phyloP scores from a whole-genome alignment of 495 filamentous ascomycete genomes.

The Collariella sp. region DNA sequence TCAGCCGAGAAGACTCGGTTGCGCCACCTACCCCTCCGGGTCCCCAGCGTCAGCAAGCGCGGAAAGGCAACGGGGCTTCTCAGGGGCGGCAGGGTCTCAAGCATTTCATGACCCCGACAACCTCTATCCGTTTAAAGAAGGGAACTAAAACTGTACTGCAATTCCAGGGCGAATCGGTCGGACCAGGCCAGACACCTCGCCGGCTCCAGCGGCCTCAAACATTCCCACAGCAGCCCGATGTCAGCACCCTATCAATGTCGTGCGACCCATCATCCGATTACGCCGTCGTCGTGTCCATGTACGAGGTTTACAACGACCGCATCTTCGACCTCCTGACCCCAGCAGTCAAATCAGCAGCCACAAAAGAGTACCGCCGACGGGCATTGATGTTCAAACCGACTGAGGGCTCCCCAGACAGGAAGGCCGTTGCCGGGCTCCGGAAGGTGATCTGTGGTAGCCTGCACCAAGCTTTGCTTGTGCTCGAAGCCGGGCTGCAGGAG shows the following conservation, averaged over 20 bases:
- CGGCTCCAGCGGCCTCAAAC: constrained; percentile 53
- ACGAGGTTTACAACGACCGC: constrained; percentile 97
- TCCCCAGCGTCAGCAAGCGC: neutral
- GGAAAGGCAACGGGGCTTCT: neutral
- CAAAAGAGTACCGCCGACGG: constrained; percentile 62
- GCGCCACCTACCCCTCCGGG: constrained; percentile 12
- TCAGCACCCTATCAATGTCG: constrained; percentile 58
- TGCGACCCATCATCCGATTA: constrained; percentile 72
- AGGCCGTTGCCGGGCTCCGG: constrained; percentile 82
- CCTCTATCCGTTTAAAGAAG: constrained; percentile 30
- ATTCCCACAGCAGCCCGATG: constrained; percentile 64
- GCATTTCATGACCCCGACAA: constrained; percentile 38
- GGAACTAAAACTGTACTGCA: constrained; percentile 29
- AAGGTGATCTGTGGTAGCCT: constrained; percentile 84
- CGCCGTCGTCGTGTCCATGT: constrained; percentile 89
- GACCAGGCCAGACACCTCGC: constrained; percentile 43
- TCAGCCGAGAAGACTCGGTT: constrained; percentile 28
- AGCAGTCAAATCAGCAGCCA: constrained; percentile 36
- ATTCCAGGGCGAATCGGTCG: constrained; percentile 35
- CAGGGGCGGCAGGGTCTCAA: constrained; percentile 20
- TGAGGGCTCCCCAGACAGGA: constrained; percentile 72
- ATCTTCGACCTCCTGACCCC: constrained; percentile 86
- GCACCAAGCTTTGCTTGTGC: constrained; percentile 79
- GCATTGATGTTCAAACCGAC: constrained; percentile 82
- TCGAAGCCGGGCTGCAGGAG: constrained; percentile 84